These are phyloP conservation scores for Byssochlamys sp. DNA, from an alignment of 2,329 filamentous ascomycete species.

Conservation along the genomic window DNA sequence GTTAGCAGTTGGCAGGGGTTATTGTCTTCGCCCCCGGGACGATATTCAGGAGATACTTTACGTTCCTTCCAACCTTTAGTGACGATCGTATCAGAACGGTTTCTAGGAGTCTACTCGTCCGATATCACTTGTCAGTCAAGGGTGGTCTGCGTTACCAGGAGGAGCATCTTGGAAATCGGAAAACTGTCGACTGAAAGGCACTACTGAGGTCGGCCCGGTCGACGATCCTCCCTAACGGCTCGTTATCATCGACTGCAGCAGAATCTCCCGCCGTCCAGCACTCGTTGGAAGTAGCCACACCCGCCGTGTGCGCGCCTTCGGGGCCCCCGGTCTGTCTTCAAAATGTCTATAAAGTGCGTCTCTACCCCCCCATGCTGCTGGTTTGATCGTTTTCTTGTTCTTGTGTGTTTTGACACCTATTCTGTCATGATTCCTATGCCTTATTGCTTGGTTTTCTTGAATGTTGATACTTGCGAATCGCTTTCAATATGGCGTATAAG, in stretches of 20 bases:
- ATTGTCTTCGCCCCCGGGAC: background rate
- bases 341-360: constrained; percentile 36
- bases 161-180: background rate
- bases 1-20: background rate
- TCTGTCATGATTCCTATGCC: background rate
- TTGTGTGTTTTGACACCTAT: background rate
- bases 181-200: background rate
- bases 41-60: background rate
- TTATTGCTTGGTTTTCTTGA: background rate
- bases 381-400: background rate
- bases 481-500: constrained; percentile 2
- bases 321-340: constrained; percentile 8
- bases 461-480: background rate
- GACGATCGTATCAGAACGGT: background rate
- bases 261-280: background rate
- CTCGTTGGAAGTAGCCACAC: background rate
- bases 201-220: background rate
- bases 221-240: background rate
- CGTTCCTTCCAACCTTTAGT: background rate
- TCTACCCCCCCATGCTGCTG: constrained; percentile 4
- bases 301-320: background rate
- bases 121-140: background rate
- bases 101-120: background rate
- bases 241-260: background rate
- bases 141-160: background rate